Evolutionary conservation across 306 rosid species (phyloP).

Genomic region (Rubus parviflorus): DNA sequence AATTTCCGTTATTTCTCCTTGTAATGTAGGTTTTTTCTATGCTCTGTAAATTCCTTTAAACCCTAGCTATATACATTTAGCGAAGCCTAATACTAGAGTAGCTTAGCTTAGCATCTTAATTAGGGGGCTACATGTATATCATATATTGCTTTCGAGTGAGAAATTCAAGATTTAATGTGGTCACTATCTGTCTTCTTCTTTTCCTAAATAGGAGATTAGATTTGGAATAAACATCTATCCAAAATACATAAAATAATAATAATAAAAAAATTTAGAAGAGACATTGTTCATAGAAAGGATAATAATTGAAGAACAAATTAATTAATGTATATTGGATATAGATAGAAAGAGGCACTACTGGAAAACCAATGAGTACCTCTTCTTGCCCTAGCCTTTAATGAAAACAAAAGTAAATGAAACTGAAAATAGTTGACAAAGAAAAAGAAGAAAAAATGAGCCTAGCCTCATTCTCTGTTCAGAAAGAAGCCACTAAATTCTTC

Average conservation of each 20-base stretch:
- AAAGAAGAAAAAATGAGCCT: constrained; percentile 16
- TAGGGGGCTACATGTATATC: neutral
- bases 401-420: neutral
- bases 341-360: neutral
- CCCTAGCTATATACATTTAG: neutral
- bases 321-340: too few relatives aligned
- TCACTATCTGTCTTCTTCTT: neutral
- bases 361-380: neutral
- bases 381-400: neutral
- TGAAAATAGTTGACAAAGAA: neutral
- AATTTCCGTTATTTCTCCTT: neutral
- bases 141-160: neutral
- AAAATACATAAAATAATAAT: neutral
- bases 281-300: neutral
- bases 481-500: constrained; percentile 43
- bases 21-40: neutral
- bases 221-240: neutral
- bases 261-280: neutral
- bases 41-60: neutral
- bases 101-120: neutral
- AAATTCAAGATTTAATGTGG: neutral
- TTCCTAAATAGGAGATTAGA: neutral
- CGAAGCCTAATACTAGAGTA: neutral
- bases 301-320: neutral
- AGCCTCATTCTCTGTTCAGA: constrained; percentile 26